A percentile compares a stretch with the other conserved stretches of the same genome.
Conservation (phyloP, 257 asterid species). For the Perilla frutescens region DNA sequence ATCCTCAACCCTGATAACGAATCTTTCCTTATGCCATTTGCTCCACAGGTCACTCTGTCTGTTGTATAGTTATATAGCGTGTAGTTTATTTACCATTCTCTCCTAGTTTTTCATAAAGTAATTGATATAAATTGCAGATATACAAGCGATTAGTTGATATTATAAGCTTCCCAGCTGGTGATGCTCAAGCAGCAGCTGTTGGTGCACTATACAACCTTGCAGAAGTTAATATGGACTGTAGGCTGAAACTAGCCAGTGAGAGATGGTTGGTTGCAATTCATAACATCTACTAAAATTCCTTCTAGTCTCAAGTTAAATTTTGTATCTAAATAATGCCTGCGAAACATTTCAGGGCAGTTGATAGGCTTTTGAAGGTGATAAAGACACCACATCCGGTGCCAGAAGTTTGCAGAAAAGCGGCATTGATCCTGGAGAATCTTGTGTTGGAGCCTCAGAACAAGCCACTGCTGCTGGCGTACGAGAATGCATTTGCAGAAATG, state of each 20-base stretch:
- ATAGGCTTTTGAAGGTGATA: constrained; percentile 83
- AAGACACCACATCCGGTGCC: constrained; percentile 89
- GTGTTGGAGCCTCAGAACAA: constrained; percentile 99
- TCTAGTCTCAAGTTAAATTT: neutral
- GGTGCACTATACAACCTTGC: constrained; percentile 94
- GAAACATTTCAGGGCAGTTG: constrained; percentile 75
- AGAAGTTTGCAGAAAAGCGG: constrained; percentile 93
- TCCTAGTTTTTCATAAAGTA: constrained; percentile 13
- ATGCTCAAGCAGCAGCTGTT: constrained; percentile 96
- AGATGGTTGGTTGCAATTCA: constrained; percentile 64
- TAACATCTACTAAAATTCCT: neutral
- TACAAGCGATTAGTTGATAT: constrained; percentile 85
- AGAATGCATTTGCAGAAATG: constrained; percentile 91
- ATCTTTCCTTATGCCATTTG: constrained; percentile 80
- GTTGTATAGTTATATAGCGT: neutral
- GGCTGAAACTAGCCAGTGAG: constrained; percentile 91
- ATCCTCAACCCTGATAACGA: constrained; percentile 95
- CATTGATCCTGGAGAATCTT: constrained; percentile 83
- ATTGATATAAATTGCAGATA: constrained; percentile 53
- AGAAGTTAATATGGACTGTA: constrained; percentile 88
- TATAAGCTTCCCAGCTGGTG: constrained; percentile 82
- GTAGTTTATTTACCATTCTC: neutral
- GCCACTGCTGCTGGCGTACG: constrained; percentile 71
- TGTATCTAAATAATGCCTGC: constrained; percentile 6
- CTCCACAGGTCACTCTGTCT: constrained; percentile 69